phyloP scores from a whole-genome alignment of 2,329 filamentous ascomycete genomes.

The Colletotrichum sp. region DNA sequence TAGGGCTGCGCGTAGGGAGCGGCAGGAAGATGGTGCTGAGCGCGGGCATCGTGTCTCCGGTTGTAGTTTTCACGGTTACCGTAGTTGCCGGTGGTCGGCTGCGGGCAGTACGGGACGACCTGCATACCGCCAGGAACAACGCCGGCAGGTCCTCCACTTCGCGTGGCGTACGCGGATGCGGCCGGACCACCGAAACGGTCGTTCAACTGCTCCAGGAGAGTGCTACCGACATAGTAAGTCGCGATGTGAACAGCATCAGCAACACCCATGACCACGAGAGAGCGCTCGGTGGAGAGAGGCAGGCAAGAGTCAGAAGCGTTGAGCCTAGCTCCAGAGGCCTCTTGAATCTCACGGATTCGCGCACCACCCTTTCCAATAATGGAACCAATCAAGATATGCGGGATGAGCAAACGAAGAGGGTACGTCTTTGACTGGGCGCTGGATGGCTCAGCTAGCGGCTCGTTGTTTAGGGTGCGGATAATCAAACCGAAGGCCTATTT shows the following conservation, averaged over 20 bases:
- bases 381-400: constrained; percentile 95
- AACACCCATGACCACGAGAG: constrained; percentile 96
- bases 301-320: constrained; percentile 97
- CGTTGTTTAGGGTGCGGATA: constrained; percentile 97
- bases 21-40: constrained; percentile 69
- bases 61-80: constrained; percentile 87
- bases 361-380: constrained; percentile 98
- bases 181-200: constrained; percentile 95
- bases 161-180: constrained; percentile 96
- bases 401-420: constrained; percentile 91
- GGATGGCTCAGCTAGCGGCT: constrained; percentile 85
- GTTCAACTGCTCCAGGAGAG: constrained; percentile 95
- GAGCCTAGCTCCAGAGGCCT: constrained; percentile 92
- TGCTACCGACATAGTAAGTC: constrained; percentile 97
- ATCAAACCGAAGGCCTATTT: constrained; percentile 91
- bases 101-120: constrained; percentile 96
- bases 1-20: constrained; percentile 80
- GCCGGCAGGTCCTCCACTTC: constrained; percentile 90
- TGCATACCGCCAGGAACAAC: constrained; percentile 98
- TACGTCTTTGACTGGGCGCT: constrained; percentile 97
- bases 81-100: constrained; percentile 90
- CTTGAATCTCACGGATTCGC: constrained; percentile 97
- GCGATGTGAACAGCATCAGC: constrained; percentile 98
- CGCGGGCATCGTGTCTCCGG: constrained; percentile 73
- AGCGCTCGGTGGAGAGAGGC: constrained; percentile 93